Evolutionary conservation across 2,329 filamentous ascomycete species (phyloP), one percentile per base, ranked within the genome.

Genomic region (Trichoderma sp.): DNA sequence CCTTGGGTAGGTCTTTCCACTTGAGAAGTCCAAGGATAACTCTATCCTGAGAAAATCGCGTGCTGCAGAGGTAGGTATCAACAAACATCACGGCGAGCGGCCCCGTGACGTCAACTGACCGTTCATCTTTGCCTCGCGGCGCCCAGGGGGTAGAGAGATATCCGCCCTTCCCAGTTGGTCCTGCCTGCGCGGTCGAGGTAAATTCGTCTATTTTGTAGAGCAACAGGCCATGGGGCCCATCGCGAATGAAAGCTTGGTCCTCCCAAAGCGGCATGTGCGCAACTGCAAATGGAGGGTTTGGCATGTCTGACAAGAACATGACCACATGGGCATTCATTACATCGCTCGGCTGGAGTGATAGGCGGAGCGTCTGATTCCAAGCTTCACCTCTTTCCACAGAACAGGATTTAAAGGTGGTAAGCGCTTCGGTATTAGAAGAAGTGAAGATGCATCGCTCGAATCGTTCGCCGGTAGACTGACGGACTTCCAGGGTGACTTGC

Each of bases 221-320:
- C 2, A 96, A 83, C 59, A 97, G 82, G 3, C 89, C 89, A 77
- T 97, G 95, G 24, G 88, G 81, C 0, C 95, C 95, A 76, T 99
- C 95, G 59, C 90, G 87, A 61, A 96, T 88, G 76, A 99, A 99
- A 0, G 96, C 95, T 69, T 94, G 89, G 28, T 93, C 88, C 63
- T 95, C 92, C 96, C 96, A 99, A 2, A 99, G 84, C 0, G 96
- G 96, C 83, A 99, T 90, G 85, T 96, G 94, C 16, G 92, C 92
- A 54, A 98, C 85, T 2, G 96, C 95, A 78, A 98, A 97, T 0
- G 96, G 94, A 56, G 93, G 90, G 66, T 91, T 90, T 0, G 95
- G 94, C 61, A 92, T 88, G 80, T 98, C 94, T 10, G 94, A 90
- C 66, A 99, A 82, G 73, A 93, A 94, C 87, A 99, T 91, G 39